A percentile compares a stretch with the other conserved stretches of the same genome.
Conservation (phyloP, 257 asterid genomes). For the Solanum chaucha region DNA sequence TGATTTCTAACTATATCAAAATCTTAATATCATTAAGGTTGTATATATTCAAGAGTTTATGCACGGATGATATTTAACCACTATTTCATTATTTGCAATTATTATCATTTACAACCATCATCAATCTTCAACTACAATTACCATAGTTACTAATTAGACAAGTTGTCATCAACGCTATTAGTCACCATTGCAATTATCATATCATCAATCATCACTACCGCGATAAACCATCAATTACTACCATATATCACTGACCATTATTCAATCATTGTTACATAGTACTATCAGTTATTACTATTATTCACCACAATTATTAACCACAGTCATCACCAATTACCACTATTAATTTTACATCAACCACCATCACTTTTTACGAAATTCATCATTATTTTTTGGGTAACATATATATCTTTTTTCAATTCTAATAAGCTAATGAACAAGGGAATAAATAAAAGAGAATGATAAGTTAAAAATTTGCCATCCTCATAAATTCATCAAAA, state of each 20-base stretch:
- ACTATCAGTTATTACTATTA: background rate
- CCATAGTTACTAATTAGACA: rapidly evolving
- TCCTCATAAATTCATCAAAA: background rate
- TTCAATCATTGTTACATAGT: background rate
- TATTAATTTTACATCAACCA: background rate
- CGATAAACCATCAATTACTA: background rate
- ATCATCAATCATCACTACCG: background rate
- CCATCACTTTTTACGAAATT: background rate
- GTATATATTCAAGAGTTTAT: background rate
- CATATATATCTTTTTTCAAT: background rate
- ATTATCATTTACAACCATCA: background rate
- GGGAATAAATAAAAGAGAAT: background rate
- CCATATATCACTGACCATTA: background rate
- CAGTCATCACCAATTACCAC: background rate
- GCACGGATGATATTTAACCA: background rate
- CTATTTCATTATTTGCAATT: background rate
- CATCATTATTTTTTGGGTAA: background rate
- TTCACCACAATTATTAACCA: background rate
- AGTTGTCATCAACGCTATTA: background rate
- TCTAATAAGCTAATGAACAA: background rate
- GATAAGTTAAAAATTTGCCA: background rate
- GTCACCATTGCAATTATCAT: background rate
- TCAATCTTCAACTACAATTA: background rate
- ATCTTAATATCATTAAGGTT: background rate
- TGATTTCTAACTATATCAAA: background rate